These are phyloP conservation scores for Fabrea salina DNA, from an alignment of 169 alveolate genomes.

Conservation along the genomic window DNA sequence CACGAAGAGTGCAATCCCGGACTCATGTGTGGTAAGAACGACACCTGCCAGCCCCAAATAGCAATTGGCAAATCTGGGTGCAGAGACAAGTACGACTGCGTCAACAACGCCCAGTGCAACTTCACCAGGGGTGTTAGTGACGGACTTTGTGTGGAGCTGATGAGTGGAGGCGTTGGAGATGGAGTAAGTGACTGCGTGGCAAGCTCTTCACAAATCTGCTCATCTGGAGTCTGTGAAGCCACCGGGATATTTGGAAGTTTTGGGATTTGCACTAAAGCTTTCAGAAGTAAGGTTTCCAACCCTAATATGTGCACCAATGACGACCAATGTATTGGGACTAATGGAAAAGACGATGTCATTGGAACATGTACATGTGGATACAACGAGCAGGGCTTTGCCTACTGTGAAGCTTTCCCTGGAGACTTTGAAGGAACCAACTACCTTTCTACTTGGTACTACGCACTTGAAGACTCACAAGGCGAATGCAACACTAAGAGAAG, in stretches of 20 bases:
- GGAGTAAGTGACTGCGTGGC: not conserved
- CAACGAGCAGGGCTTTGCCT: not conserved
- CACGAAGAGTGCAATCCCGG: slow-evolving; percentile 30
- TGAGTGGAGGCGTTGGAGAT: not conserved
- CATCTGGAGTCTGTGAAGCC: not conserved
- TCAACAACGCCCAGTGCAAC: slow-evolving; percentile 29
- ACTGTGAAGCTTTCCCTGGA: slow-evolving; percentile 12
- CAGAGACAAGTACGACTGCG: slow-evolving; percentile 11
- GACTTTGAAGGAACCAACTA: not conserved
- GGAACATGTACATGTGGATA: slow-evolving; percentile 29
- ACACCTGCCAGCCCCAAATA: not conserved
- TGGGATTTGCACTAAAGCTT: not conserved
- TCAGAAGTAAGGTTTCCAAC: not conserved
- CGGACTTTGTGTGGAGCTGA: not conserved
- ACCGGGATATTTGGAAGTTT: not conserved
- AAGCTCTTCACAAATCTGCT: not conserved
- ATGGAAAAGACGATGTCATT: not conserved
- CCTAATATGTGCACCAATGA: not conserved
- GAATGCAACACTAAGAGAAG: slow-evolving; percentile 27
- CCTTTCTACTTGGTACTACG: not conserved
- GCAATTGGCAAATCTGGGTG: slow-evolving; percentile 8
- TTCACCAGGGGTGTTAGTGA: not conserved
- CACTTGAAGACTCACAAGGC: not conserved
- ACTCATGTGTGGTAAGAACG: not conserved
- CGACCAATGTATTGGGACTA: not conserved